Conservation (phyloP, 2,329 filamentous ascomycete genomes). For the Magnaporthales sp. region DNA sequence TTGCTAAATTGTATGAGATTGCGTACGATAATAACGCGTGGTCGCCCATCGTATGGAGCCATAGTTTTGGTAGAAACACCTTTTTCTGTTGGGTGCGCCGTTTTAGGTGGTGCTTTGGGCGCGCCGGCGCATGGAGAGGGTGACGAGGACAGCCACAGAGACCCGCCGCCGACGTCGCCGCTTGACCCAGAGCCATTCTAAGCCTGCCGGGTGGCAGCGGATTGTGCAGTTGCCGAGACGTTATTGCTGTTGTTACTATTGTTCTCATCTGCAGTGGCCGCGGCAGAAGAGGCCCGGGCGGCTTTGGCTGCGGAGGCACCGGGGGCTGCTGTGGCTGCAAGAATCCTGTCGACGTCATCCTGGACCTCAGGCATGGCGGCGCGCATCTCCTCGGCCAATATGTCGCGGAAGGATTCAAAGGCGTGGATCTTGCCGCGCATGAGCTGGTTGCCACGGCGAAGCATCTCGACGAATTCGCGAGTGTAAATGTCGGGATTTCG, state of each 20-base stretch:
- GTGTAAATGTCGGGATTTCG: conserved; percentile 70
- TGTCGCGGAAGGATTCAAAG: conserved; percentile 52
- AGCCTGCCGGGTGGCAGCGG: conserved; percentile 2
- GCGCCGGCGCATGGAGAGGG: background rate
- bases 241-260: background rate
- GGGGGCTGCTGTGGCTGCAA: conserved; percentile 30
- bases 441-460: conserved; percentile 56
- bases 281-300: conserved; percentile 6
- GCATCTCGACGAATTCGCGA: conserved; percentile 63
- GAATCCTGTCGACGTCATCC: conserved; percentile 41
- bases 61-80: background rate
- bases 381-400: conserved; percentile 50
- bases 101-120: background rate
- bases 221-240: background rate
- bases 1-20: background rate
- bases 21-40: background rate
- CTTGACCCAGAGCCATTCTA: conserved; percentile 3
- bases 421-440: conserved; percentile 56
- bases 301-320: background rate
- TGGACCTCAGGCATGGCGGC: conserved; percentile 50
- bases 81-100: background rate
- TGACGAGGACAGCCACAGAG: background rate
- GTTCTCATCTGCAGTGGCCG: background rate
- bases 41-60: background rate
- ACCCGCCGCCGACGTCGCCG: background rate